Percentiles rank a stretch among this genome's conserved stretches.
Evolutionary conservation across 768 basidiomycete species (phyloP).

Genomic region (Pisolithus orientalis): DNA sequence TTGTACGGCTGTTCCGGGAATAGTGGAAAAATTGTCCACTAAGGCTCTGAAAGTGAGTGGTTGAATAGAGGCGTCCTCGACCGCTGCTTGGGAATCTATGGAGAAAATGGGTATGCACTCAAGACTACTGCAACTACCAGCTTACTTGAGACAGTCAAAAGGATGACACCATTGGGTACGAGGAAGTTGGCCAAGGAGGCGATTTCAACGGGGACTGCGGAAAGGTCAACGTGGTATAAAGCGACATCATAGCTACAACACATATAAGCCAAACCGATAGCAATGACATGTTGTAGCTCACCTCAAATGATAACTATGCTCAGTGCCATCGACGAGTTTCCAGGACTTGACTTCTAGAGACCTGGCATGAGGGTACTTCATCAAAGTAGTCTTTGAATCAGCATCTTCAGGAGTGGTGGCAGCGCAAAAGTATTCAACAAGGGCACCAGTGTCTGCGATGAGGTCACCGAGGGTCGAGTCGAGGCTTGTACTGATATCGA

Average conservation of each 20-base stretch:
- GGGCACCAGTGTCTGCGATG: constrained; percentile 9
- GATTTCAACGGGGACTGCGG: constrained; percentile 15
- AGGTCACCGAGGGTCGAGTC: constrained; percentile 12
- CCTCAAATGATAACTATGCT: constrained; percentile 8
- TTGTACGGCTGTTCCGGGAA: constrained; percentile 8
- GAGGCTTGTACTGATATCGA: constrained; percentile 13
- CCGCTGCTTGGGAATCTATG: constrained; percentile 12
- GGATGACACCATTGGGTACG: constrained; percentile 15
- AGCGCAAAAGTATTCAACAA: constrained; percentile 12
- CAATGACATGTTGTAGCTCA: not conserved
- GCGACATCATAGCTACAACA: constrained; percentile 10
- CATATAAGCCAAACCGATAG: not conserved
- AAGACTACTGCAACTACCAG: not conserved
- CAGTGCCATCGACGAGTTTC: constrained; percentile 6
- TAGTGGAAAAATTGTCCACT: constrained; percentile 6
- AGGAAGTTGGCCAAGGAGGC: constrained; percentile 19
- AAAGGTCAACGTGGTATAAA: constrained; percentile 15
- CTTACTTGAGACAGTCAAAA: constrained; percentile 20
- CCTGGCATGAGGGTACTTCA: constrained; percentile 9
- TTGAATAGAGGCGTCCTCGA: constrained; percentile 12
- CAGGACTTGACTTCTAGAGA: constrained; percentile 17
- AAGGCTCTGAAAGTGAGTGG: constrained; percentile 9
- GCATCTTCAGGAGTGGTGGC: constrained; percentile 14
- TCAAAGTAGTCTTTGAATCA: constrained; percentile 13
- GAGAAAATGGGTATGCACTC: not conserved